phyloP scores from a whole-genome alignment of 345 rosid species.

The Clausena lansium region DNA sequence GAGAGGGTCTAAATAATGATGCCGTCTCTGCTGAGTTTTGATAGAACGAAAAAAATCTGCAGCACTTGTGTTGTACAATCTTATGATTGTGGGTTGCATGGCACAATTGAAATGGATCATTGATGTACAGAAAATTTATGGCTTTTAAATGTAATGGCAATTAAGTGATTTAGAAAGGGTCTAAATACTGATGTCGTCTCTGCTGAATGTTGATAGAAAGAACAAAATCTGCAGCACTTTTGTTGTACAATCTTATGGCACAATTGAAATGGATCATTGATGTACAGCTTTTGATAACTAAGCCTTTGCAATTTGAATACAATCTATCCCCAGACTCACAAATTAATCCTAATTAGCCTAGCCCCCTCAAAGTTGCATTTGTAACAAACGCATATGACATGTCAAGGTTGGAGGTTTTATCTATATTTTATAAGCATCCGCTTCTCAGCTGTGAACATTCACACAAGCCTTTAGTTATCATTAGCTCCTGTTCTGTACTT shows the following conservation, averaged over 20 bases:
- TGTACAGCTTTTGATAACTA: not conserved
- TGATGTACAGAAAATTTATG: not conserved
- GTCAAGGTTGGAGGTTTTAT: not conserved
- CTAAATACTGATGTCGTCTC: not conserved
- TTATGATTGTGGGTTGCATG: too few relatives aligned
- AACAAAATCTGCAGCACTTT: not conserved
- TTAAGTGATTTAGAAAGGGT: not conserved
- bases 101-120: not conserved
- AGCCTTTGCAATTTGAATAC: not conserved
- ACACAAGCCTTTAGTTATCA: not conserved
- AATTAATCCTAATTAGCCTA: not conserved
- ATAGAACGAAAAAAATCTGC: too few relatives aligned
- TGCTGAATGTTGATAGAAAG: too few relatives aligned
- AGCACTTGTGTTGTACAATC: not conserved
- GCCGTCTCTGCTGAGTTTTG: not conserved
- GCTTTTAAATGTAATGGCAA: not conserved
- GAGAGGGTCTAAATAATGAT: not conserved
- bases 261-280: not conserved
- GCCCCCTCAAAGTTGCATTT: not conserved
- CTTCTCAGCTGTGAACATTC: not conserved
- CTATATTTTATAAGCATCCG: not conserved
- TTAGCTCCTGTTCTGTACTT: not conserved
- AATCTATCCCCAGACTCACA: not conserved
- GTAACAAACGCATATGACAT: not conserved
- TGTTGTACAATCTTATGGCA: not conserved